Conservation (phyloP, 169 alveolate species). For the Plasmodium vivax region DNA sequence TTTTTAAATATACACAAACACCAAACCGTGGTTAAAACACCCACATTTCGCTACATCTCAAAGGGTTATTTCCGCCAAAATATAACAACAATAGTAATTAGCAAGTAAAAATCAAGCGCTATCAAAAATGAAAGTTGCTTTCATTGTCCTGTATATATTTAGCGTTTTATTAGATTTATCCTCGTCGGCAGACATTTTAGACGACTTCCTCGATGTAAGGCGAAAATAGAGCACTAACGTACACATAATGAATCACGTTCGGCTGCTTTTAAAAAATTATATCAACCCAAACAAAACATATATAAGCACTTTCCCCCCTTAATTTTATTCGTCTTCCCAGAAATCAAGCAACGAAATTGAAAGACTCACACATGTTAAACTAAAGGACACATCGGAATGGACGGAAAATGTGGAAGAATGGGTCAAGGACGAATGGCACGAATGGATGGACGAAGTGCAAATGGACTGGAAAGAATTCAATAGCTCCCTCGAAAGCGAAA, state of each 20-base stretch:
- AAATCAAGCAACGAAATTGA: background rate
- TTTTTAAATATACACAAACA: background rate
- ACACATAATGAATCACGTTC: background rate
- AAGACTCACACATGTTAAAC: background rate
- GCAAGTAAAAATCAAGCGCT: background rate
- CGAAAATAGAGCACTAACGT: background rate
- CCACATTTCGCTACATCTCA: background rate
- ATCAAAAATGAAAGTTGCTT: background rate
- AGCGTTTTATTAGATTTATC: background rate
- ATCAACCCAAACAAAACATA: background rate
- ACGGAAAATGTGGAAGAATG: background rate
- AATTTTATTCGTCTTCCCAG: background rate
- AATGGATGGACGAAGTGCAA: conserved; percentile 8
- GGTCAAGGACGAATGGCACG: conserved; percentile 18
- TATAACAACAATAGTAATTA: background rate
- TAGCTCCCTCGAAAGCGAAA: background rate
- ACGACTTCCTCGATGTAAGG: background rate
- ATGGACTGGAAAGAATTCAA: background rate
- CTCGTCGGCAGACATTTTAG: background rate
- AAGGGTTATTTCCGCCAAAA: background rate
- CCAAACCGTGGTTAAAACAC: background rate
- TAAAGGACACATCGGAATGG: background rate
- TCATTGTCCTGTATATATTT: background rate
- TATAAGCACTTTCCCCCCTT: background rate
- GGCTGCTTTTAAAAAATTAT: background rate